phyloP scores from a whole-genome alignment of 768 basidiomycete species.

The Collybia sp. region DNA sequence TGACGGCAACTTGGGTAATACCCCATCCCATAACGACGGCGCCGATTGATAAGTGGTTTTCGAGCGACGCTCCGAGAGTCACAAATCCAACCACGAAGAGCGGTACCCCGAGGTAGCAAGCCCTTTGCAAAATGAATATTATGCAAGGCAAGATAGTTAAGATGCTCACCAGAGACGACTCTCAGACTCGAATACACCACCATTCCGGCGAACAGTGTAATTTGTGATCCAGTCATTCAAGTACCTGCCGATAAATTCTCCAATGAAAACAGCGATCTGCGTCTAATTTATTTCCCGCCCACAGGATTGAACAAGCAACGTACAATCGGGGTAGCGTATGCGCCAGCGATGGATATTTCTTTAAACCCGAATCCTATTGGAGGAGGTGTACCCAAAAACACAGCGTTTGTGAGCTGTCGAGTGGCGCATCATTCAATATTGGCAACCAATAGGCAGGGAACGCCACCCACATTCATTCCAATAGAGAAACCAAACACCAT shows the following conservation, averaged over 20 bases:
- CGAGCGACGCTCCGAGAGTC: conserved; percentile 47
- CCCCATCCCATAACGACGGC: conserved; percentile 70
- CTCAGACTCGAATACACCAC: conserved; percentile 58
- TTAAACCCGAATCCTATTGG: conserved; percentile 53
- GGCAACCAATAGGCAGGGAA: neutral
- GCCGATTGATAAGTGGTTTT: conserved; percentile 45
- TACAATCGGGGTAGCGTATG: conserved; percentile 54
- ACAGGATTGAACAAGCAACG: conserved; percentile 7
- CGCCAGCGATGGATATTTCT: conserved; percentile 45
- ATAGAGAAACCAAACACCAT: conserved; percentile 61
- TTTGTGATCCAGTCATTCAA: conserved; percentile 50
- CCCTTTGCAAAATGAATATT: conserved; percentile 29
- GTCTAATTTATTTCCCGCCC: neutral
- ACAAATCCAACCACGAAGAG: conserved; percentile 61
- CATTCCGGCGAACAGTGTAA: conserved; percentile 38
- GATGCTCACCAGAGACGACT: conserved; percentile 49
- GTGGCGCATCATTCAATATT: neutral
- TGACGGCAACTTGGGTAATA: conserved; percentile 48
- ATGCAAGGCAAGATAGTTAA: neutral
- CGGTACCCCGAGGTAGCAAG: conserved; percentile 53
- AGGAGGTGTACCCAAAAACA: conserved; percentile 53
- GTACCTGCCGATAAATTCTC: conserved; percentile 49
- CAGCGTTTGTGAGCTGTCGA: conserved; percentile 55
- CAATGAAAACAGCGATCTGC: conserved; percentile 48
- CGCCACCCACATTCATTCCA: conserved; percentile 48